phyloP scores from a whole-genome alignment of 2,329 filamentous ascomycete genomes.

The Ophiostoma novo-ulmi region DNA sequence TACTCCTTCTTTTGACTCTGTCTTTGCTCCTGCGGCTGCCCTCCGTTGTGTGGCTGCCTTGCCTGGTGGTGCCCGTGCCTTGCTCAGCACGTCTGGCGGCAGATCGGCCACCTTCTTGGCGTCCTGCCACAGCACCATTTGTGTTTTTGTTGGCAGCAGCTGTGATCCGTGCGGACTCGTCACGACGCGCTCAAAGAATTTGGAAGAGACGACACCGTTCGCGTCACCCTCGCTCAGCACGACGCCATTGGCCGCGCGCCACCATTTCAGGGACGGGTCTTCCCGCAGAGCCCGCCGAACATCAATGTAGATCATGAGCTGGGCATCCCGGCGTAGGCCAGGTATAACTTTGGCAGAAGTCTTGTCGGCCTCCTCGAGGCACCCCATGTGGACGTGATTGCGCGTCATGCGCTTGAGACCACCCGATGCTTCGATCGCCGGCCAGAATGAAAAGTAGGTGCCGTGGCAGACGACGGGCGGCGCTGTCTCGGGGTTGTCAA shows the following conservation, averaged over 20 bases:
- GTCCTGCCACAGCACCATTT: constrained; percentile 61
- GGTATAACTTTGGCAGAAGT: constrained; percentile 44
- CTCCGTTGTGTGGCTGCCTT: constrained; percentile 34
- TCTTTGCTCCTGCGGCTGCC: neutral
- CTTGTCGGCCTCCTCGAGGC: neutral
- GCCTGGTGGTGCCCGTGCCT: constrained; percentile 44
- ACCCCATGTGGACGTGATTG: constrained; percentile 84
- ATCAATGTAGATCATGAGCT: constrained; percentile 74
- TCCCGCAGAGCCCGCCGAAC: constrained; percentile 56
- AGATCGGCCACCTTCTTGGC: constrained; percentile 63
- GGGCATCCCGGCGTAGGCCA: constrained; percentile 73
- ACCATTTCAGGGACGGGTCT: constrained; percentile 62
- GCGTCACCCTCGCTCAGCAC: constrained; percentile 59
- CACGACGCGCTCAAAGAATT: constrained; percentile 68
- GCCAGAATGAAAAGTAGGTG: constrained; percentile 79
- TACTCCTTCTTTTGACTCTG: constrained; percentile 25
- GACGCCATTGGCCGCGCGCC: constrained; percentile 73
- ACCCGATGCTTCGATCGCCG: constrained; percentile 65
- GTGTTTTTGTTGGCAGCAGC: neutral
- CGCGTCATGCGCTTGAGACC: constrained; percentile 76
- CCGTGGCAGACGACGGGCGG: constrained; percentile 74
- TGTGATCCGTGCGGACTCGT: constrained; percentile 48
- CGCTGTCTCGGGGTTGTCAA: constrained; percentile 57
- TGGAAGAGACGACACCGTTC: constrained; percentile 57
- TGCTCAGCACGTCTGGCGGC: constrained; percentile 49